Conservation (phyloP, 305 asterid genomes). For the Fraxinus angustifolia region DNA sequence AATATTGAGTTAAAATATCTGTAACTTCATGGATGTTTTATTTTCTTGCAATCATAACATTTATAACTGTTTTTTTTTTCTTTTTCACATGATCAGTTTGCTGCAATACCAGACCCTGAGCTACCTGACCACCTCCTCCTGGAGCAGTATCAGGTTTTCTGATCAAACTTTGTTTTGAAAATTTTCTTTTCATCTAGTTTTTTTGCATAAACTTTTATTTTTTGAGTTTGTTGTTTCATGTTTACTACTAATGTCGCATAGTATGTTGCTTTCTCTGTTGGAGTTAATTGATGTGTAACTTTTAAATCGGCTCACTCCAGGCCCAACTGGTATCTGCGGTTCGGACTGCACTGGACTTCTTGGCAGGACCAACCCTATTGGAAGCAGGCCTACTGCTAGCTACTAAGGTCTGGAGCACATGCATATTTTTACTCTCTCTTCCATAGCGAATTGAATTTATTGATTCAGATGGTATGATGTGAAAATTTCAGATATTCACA, state of each 20-base stretch:
- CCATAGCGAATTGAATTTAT: conserved; percentile 18
- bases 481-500: conserved; percentile 75
- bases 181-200: conserved; percentile 16
- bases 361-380: conserved; percentile 78
- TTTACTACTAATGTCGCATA: conserved; percentile 16
- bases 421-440: conserved; percentile 20
- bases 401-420: conserved; percentile 60
- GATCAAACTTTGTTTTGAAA: conserved; percentile 14
- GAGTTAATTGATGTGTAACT: conserved; percentile 14
- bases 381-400: conserved; percentile 97
- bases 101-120: conserved; percentile 79
- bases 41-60: not conserved
- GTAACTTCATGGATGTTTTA: not conserved
- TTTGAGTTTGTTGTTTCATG: not conserved
- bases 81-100: conserved; percentile 53
- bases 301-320: conserved; percentile 39
- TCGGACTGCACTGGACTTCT: conserved; percentile 88
- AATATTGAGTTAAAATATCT: conserved; percentile 2
- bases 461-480: conserved; percentile 31
- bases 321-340: conserved; percentile 96
- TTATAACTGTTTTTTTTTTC: not conserved
- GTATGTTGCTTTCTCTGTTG: conserved; percentile 10
- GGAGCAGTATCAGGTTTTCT: conserved; percentile 90
- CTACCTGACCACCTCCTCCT: conserved; percentile 92
- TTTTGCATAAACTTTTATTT: conserved; percentile 12